These are phyloP conservation scores for Kalmusia sp. DNA, from an alignment of 2,329 filamentous ascomycete species.

Conservation along the genomic window DNA sequence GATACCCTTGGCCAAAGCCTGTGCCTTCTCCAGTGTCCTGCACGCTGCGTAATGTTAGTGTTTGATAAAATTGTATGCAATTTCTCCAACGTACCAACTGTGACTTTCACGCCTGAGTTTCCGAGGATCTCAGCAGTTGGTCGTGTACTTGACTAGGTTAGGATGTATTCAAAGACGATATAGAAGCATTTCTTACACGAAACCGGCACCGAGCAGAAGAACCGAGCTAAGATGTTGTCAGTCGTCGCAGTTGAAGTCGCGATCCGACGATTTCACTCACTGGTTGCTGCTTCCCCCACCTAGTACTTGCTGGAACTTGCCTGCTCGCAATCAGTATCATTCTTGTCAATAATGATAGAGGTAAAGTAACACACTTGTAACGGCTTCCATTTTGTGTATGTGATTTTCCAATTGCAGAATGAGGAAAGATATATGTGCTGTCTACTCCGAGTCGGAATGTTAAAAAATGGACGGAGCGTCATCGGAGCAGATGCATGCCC, in stretches of 20 bases:
- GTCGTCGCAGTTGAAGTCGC: not conserved
- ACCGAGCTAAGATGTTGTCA: constrained; percentile 39
- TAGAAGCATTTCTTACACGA: constrained; percentile 37
- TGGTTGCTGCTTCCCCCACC: constrained; percentile 35
- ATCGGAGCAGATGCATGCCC: constrained; percentile 33
- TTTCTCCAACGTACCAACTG: constrained; percentile 57
- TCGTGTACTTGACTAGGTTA: constrained; percentile 39
- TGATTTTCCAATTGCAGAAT: constrained; percentile 17
- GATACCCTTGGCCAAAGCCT: constrained; percentile 75
- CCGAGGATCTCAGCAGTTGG: constrained; percentile 66
- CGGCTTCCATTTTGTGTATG: constrained; percentile 44
- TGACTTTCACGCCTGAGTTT: constrained; percentile 64
- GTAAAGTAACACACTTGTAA: constrained; percentile 37
- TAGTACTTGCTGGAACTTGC: constrained; percentile 42
- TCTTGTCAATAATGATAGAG: constrained; percentile 9
- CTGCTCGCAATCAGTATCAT: constrained; percentile 26
- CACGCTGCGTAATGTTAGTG: constrained; percentile 64
- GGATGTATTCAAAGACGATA: not conserved
- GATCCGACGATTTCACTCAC: constrained; percentile 30
- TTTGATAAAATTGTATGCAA: not conserved
- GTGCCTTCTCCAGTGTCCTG: constrained; percentile 77
- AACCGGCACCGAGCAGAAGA: constrained; percentile 49
- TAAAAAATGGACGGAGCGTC: constrained; percentile 31
- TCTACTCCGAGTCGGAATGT: constrained; percentile 42
- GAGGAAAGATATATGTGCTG: constrained; percentile 30